Base-by-base conservation (phyloP, 2,329 filamentous ascomycete species). In the Pestalotiopsis sp. region DNA sequence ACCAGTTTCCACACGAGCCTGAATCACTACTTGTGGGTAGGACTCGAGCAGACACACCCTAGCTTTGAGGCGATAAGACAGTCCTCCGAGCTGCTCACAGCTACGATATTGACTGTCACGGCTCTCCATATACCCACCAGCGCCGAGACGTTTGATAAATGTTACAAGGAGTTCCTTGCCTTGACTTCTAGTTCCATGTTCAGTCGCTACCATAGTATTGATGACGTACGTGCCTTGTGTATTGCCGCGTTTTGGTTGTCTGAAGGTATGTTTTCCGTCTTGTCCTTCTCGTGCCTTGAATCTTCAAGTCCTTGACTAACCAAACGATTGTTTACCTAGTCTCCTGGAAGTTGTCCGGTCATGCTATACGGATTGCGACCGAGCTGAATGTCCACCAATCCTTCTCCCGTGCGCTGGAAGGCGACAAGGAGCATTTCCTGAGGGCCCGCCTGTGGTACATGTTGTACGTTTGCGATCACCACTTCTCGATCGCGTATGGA, bases 401-500 rank as follows among this genome's bases (percentile, higher is more conserved):
- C 66, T 86, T 84, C 67, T 82, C 83, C 59, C 84, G 84, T 71
- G 81, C 86, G 52, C 79, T 85, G 3, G 80, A 81, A 27, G 83
- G 83, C 0, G 78, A 81, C 23, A 77, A 72, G 4, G 82, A 86
- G 70, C 82, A 86, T 66, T 83, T 85, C 72, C 85, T 90, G 69
- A 83, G 85, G 31, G 85, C 89, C 4, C 82, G 89, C 58, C 78
- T 91, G 7, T 91, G 88, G 87, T 91, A 90, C 75, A 75, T 90
- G 49, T 77, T 90, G 0, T 91, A 91, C 72, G 87, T 90, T 1
- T 91, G 89, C 73, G 89, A 91, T 73, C 89, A 90, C 70, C 89
- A 91, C 75, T 87, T 91, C 41, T 89, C 87, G 65, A 90, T 91
- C 66, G 85, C 89, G 0, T 91, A 91, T 66, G 72, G 72, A 0